Evolutionary conservation across 2,329 filamentous ascomycete species (phyloP).

Genomic region (Clonostachys sp.): DNA sequence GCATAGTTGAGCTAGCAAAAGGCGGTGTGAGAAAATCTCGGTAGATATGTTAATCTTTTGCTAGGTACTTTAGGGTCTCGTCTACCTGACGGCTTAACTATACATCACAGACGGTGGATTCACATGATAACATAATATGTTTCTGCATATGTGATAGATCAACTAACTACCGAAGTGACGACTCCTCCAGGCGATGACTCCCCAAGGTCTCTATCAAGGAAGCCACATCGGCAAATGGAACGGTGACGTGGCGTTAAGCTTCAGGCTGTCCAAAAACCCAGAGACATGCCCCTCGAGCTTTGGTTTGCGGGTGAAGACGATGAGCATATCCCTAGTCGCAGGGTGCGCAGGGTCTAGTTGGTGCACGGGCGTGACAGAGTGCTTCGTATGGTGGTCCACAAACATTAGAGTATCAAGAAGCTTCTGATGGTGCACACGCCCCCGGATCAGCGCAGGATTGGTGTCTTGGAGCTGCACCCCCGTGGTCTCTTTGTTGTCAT

Average conservation of each 20-base stretch:
- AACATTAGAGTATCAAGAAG: slow-evolving; percentile 16
- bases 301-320: slow-evolving; percentile 16
- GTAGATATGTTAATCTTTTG: no score
- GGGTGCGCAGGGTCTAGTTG: slow-evolving; percentile 8
- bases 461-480: slow-evolving; percentile 12
- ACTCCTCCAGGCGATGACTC: background rate
- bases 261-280: slow-evolving; percentile 12
- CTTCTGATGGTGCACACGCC: slow-evolving; percentile 13
- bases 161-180: no score
- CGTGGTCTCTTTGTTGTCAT: slow-evolving; percentile 13
- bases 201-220: slow-evolving; percentile 1
- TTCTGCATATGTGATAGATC: no score
- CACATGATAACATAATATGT: no score
- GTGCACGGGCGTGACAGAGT: slow-evolving; percentile 14
- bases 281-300: slow-evolving; percentile 12
- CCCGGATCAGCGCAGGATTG: slow-evolving; percentile 9
- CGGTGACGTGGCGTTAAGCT: slow-evolving; percentile 9
- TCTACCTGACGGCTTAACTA: no score
- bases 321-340: slow-evolving; percentile 16
- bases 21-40: no score
- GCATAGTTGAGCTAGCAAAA: no score
- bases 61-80: no score
- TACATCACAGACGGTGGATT: no score
- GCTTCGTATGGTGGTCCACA: slow-evolving; percentile 17
- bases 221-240: slow-evolving; percentile 12